These are phyloP conservation scores for Cercospora sp. DNA, from an alignment of 2,329 filamentous ascomycete species.

Conservation along the genomic window DNA sequence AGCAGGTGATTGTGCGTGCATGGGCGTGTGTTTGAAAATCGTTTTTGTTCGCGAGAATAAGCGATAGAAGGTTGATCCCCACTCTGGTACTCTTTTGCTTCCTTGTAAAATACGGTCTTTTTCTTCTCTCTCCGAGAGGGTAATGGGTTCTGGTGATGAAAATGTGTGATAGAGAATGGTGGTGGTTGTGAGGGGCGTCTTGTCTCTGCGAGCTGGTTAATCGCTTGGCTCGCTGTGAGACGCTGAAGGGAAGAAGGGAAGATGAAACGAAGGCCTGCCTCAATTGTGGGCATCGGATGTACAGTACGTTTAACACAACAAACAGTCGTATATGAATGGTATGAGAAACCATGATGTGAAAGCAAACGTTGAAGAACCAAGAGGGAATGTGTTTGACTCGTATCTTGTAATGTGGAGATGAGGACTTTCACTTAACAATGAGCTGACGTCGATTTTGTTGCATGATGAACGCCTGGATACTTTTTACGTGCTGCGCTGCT, in stretches of 20 bases:
- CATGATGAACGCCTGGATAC: not conserved
- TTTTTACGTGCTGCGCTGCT: not conserved
- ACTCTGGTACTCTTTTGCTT: constrained; percentile 5
- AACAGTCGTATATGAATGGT: not conserved
- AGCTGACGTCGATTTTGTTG: not conserved
- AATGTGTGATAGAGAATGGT: not conserved
- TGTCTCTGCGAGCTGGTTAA: not conserved
- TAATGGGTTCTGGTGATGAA: not conserved
- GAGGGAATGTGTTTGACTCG: no score
- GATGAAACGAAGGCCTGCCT: constrained; percentile 2
- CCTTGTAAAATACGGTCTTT: not conserved
- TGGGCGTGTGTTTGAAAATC: not conserved
- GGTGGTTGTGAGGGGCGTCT: not conserved
- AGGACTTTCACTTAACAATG: not conserved
- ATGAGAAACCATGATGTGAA: not conserved
- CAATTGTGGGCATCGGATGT: not conserved
- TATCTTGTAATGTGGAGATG: no score
- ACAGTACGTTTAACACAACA: not conserved
- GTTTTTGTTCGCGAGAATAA: not conserved
- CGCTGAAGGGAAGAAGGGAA: not conserved
- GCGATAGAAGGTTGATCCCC: constrained; percentile 6
- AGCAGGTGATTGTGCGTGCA: constrained; percentile 2
- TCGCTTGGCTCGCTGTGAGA: not conserved
- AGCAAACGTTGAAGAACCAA: not conserved
- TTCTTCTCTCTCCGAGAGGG: not conserved